Base-by-base conservation (phyloP, 208 protist genomes). In the Wallacemonas sp. region DNA sequence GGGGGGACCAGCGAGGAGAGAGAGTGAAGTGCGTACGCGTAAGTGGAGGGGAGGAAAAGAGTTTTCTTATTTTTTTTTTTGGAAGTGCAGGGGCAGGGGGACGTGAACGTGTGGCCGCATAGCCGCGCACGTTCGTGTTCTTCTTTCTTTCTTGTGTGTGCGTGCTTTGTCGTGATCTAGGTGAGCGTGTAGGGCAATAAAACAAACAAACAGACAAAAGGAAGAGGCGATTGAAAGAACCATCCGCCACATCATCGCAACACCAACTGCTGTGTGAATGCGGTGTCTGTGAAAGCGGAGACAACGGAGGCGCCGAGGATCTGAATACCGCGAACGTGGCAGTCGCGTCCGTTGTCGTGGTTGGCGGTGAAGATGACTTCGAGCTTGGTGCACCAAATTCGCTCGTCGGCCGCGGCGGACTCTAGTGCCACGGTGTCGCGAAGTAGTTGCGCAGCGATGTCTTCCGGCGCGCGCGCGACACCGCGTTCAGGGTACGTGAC, bases 321-420 rank as follows among this genome's bases (percentile, higher is more conserved):
- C 6, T 80, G 69, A 41, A 96, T 65, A 1, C 82, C 85, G 31
- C 90, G 79, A 19, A 96, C 71, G 51, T 94, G 90, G 46, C 85
- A 91, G 72, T 96, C 90, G 0, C 90, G 65, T 2, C 90, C 90
- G 51, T 91, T 86, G 31, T 91, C 75, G 41, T 89, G 77, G 58
- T 96, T 96, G 62, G 88, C 84, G 34, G 79, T 69, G 42, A 95
- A 68, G 54, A 73, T 58, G 26, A 91, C 55, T 26, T 84, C 72
- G 12, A 91, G 34, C 26, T 72, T 56, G 26, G 84, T 91, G 64
- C 84, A 89, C 82, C 83, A 91, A 24, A 94, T 70, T 51, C 72
- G 62, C 17, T 60, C 49, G 47, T 70, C 55, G 27, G 72, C 66
- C 33, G 69, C 72, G 14, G 34, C 54, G 5, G 64, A 58, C 30